Conservation (phyloP, 2,329 filamentous ascomycete genomes). For the Colletotrichum sp. region DNA sequence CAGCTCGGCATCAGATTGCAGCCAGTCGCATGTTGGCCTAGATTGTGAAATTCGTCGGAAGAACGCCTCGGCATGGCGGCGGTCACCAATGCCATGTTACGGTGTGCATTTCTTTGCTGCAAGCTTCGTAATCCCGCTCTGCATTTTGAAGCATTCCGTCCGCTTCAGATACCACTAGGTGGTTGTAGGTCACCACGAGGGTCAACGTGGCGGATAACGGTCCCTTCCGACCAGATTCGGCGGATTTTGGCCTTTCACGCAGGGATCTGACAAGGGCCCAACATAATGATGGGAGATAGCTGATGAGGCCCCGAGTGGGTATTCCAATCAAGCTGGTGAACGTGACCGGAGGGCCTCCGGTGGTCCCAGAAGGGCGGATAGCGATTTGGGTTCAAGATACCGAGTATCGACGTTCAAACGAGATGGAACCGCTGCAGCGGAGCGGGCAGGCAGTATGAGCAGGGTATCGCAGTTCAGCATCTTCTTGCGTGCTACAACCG, state of each 20-base stretch:
- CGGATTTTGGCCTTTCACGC: background rate
- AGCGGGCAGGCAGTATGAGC: background rate
- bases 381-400: background rate
- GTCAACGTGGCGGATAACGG: background rate
- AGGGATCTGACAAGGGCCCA: background rate
- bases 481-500: background rate
- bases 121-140: background rate
- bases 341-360: background rate
- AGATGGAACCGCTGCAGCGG: background rate
- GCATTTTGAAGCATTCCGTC: background rate
- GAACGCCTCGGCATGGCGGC: background rate
- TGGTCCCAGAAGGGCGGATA: constrained; percentile 1
- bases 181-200: background rate
- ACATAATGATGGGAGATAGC: background rate
- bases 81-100: background rate
- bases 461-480: background rate
- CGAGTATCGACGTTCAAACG: background rate
- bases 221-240: background rate
- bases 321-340: background rate
- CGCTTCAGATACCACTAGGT: background rate
- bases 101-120: background rate
- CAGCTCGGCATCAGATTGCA: background rate
- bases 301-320: background rate
- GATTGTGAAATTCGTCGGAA: background rate
- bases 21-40: background rate